Base-by-base conservation (phyloP, 2,329 filamentous ascomycete species). In the Aspergillus sp. region DNA sequence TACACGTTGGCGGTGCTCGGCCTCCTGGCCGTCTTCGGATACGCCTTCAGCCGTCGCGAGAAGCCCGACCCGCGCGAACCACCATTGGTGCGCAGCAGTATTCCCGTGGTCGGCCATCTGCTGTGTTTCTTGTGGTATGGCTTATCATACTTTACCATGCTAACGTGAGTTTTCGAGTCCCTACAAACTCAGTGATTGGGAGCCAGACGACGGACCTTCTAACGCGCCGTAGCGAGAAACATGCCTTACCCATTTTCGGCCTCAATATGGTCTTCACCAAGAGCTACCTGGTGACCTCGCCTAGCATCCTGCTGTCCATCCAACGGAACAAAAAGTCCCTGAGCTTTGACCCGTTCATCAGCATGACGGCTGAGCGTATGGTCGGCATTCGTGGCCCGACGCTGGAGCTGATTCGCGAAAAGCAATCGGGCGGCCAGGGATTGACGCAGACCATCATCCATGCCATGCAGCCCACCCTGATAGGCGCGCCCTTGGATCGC, bases 61-160 rank as follows among this genome's bases (percentile, higher is more conserved):
- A 45, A 5, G 2, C 19, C 7, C 38, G 70, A 73, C 49, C 65
- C 69, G 13, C 68, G 68, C 8, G 71, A 73, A 52, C 71, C 71
- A 3, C 69, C 70, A 0, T 15, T 59, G 10, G 55, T 71, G 23
- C 47, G 48, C 8, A 57, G 55, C 25, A 36, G 45, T 4, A 67
- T 74, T 38, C 72, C 72, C 1, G n/a, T 73, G 2, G 41, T 74
- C 43, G 70, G 72, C 9, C 72, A 74, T 56, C 4, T 68, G 13
- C 39, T 71, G 15, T 69, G 65, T 2, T 39, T 74, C 7, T 13
- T 71, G 7, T 54, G 62, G 13, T 49, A 71, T 57, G 71, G 72
- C 0, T 19, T 69, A 3, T 50, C 55, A 12, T 73, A 74, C 41
- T 72, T 65, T 45, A 38, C 45, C 3, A 53, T 50, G 12, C 53